Conservation (phyloP, 441 rosid genomes). For the Flueggea neowawraea region DNA sequence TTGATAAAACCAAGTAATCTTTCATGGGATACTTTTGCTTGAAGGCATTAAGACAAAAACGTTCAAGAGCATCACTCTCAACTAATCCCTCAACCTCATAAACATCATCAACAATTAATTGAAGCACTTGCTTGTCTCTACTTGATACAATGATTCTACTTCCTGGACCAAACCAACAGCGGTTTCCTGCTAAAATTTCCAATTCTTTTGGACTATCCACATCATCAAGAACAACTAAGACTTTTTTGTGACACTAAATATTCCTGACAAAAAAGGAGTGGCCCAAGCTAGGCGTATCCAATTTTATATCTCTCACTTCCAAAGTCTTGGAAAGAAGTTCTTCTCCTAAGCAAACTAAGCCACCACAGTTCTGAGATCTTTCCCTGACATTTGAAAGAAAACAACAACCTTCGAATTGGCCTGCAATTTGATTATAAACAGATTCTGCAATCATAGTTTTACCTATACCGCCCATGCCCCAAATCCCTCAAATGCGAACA, state of each 20-base stretch:
- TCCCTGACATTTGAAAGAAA: conserved; percentile 2
- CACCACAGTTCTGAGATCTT: background rate
- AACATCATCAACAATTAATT: conserved; percentile 7
- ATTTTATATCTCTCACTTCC: background rate
- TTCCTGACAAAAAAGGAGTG: too few relatives aligned
- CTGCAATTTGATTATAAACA: background rate
- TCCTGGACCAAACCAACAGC: conserved; percentile 35
- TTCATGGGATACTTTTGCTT: background rate
- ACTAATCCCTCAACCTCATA: conserved; percentile 13
- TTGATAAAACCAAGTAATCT: conserved; percentile 12
- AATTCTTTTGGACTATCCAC: conserved; percentile 22
- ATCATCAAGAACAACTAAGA: conserved; percentile 30
- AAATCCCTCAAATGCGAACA: conserved; percentile 34
- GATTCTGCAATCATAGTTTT: conserved; percentile 5
- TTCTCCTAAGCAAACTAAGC: background rate
- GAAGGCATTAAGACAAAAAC: conserved; percentile 31
- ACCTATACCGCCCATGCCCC: conserved; percentile 46
- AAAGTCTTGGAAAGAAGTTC: conserved; percentile 1
- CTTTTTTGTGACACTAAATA: conserved; percentile 20
- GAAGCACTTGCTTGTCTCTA: conserved; percentile 29
- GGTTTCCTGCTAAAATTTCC: conserved; percentile 14
- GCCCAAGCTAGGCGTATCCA: background rate
- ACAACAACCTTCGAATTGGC: conserved; percentile 10
- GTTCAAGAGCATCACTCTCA: conserved; percentile 23
- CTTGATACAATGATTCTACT: conserved; percentile 44